These are phyloP conservation scores for Pseudozyma pruni DNA, from an alignment of 1,284 basidiomycete species.

Conservation along the genomic window DNA sequence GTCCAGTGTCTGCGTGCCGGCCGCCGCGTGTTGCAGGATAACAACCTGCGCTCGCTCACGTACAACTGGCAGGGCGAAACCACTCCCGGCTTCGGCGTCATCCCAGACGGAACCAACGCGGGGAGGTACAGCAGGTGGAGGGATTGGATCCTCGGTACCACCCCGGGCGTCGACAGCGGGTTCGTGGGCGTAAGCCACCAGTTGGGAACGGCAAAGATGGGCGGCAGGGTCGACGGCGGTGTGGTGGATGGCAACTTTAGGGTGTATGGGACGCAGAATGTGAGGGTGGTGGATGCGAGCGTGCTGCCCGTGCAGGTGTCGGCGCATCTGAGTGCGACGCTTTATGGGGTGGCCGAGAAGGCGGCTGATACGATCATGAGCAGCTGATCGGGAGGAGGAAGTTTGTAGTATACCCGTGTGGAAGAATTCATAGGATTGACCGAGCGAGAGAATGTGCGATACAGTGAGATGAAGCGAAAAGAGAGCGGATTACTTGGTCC, in stretches of 20 bases:
- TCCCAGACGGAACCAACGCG: slow-evolving; percentile 55
- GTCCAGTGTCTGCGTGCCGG: slow-evolving; percentile 61
- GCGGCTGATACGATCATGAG: slow-evolving; percentile 45
- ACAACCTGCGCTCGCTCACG: slow-evolving; percentile 52
- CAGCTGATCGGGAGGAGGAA: neutral
- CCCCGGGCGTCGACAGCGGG: slow-evolving; percentile 60
- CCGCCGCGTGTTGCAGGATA: slow-evolving; percentile 61
- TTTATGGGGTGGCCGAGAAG: slow-evolving; percentile 59
- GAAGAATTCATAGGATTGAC: neutral
- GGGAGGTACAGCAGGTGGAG: slow-evolving; percentile 66
- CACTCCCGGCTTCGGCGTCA: slow-evolving; percentile 61
- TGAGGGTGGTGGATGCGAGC: slow-evolving; percentile 60
- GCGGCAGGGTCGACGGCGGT: slow-evolving; percentile 73
- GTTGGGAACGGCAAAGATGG: slow-evolving; percentile 76
- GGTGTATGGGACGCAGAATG: slow-evolving; percentile 67
- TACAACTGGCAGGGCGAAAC: slow-evolving; percentile 66
- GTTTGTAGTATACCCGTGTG: too few species aligned
- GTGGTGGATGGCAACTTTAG: slow-evolving; percentile 66
- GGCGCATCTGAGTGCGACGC: slow-evolving; percentile 51
- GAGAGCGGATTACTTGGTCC: slow-evolving; percentile 1
- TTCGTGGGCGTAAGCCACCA: slow-evolving; percentile 72
- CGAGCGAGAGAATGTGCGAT: neutral
- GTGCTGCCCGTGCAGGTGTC: slow-evolving; percentile 53
- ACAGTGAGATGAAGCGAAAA: neutral
- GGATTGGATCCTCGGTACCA: slow-evolving; percentile 66